phyloP scores from a whole-genome alignment of 192 early-diverging fungal species.

The Chytriomyces confervae region DNA sequence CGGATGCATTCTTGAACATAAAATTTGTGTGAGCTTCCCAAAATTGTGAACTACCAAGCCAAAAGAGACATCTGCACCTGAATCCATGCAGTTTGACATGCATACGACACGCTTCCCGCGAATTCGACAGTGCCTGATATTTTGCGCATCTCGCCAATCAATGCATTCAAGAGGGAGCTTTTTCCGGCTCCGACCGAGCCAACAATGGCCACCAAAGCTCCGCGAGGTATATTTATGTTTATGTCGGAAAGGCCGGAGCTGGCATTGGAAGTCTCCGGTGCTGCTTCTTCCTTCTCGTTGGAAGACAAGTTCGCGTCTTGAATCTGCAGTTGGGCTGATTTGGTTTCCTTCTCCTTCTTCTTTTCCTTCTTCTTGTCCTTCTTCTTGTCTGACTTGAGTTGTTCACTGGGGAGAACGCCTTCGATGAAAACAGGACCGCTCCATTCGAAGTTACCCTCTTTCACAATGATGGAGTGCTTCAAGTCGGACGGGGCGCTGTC shows the following conservation, averaged over 20 bases:
- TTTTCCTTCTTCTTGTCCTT: background rate
- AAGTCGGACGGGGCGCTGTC: conserved; percentile 46
- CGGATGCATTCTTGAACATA: conserved; percentile 54
- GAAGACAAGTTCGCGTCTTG: background rate
- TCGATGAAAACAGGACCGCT: conserved; percentile 3
- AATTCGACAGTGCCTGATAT: conserved; percentile 62
- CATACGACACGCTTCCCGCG: conserved; percentile 74
- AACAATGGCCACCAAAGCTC: conserved; percentile 76
- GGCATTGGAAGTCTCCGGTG: background rate
- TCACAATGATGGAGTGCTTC: conserved; percentile 53
- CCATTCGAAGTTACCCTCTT: conserved; percentile 62
- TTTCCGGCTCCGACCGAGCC: conserved; percentile 87
- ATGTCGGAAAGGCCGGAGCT: conserved; percentile 31
- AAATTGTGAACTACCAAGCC: background rate
- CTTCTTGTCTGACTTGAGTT: background rate
- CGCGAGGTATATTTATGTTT: conserved; percentile 51
- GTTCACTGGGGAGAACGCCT: background rate
- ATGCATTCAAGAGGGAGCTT: conserved; percentile 78
- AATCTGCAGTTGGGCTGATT: background rate
- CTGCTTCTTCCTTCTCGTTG: background rate
- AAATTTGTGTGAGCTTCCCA: background rate
- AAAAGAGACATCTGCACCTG: conserved; percentile 42
- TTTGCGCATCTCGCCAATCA: conserved; percentile 83
- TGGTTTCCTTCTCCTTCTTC: background rate
- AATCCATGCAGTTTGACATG: conserved; percentile 89